Evolutionary conservation across 106 monocot genomes (phyloP), one percentile per base, ranked within the genome.

Genomic region (Dactylorhiza incarnata): DNA sequence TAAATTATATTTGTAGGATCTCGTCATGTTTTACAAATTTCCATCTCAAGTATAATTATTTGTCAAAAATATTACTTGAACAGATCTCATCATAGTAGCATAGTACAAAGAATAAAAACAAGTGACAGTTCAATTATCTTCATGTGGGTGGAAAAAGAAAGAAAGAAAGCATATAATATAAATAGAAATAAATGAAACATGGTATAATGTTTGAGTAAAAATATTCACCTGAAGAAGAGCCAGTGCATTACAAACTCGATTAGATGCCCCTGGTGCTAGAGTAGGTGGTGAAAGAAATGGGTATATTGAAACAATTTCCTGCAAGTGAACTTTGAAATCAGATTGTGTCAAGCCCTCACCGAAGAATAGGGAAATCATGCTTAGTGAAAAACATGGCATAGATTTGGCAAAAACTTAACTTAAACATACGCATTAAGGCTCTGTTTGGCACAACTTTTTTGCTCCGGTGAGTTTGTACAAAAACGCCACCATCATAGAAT

Each of bases 291-390:
- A 87, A 72, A 93, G 78, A 78, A n/a, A 68, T 75, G 82, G 93
- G 63, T 89, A 93, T 65, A 89, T 86, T 45, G 89, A 87, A 71
- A 93, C 78, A 66, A 93, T 87, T 54, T 93, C 93, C 93, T 93
- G 87, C 81, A 87, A 69, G 44, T 44, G 69, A 46, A 69, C 5
- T 6, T 69, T 46, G 17, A 46, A 69, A 69, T 69, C n/a, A 69
- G 45, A 69, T 37, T 37, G 37, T 37, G 37, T 37, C 37, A 37
- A 37, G 37, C 37, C 37, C 37, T 37, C 37, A 3, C 37, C 37
- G 37, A 37, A 37, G 37, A 37, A 37, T 37, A 37, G 37, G 37
- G 37, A 37, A 37, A 37, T 37, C 37, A 37, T 37, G 37, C 37
- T 37, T 37, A 37, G 37, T 37, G 37, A 37, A 37, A 1, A 37